Evolutionary conservation across 2,329 filamentous ascomycete species (phyloP), one percentile per base, ranked within the genome.

Genomic region (Lithohypha guttulata): DNA sequence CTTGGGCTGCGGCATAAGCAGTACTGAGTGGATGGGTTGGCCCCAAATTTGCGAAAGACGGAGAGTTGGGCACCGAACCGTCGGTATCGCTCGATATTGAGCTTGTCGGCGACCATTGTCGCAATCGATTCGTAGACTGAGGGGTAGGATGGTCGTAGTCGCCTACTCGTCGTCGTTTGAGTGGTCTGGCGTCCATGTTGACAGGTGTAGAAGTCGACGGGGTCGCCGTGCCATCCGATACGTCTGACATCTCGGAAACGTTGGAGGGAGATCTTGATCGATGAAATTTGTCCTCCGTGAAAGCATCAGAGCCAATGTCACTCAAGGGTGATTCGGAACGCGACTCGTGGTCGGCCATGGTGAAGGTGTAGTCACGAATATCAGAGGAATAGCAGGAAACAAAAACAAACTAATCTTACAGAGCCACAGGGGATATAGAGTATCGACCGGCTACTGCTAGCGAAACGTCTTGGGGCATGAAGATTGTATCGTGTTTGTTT

Each of bases 11-110:
- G 5, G 48, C 48, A 28, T 49, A 48, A n/a, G 46, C 44, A 18
- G 48, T 48, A 9, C 45, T 46, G n/a, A 53, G 44, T 33, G 50
- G 35, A 64, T 59, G 42, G 58, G 57, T 42, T 53, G 58, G 42
- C 54, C 51, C 25, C 26, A 76, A 65, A 55, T 81, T 56, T 64
- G 82, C 61, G 61, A 80, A 70, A 57, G 71, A 65, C 11, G 77
- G 77, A 1, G 79, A 84, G 55, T 75, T 79, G 18, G 83, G 83
- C 34, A 87, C 76, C 42, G 85, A 86, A 59, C 85, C 85, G 22
- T 84, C 87, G 34, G 84, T 93, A 61, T 98, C 91, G 38, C 84
- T 85, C 6, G 86, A 94, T 44, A 96, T 79, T 39, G 86, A 82
- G 36, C 76, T 75, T 63, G 50, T 72, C 59, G 59, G 77, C 60